Conservation (phyloP, 1,284 basidiomycete genomes). For the Ganoderma leucocontextum region DNA sequence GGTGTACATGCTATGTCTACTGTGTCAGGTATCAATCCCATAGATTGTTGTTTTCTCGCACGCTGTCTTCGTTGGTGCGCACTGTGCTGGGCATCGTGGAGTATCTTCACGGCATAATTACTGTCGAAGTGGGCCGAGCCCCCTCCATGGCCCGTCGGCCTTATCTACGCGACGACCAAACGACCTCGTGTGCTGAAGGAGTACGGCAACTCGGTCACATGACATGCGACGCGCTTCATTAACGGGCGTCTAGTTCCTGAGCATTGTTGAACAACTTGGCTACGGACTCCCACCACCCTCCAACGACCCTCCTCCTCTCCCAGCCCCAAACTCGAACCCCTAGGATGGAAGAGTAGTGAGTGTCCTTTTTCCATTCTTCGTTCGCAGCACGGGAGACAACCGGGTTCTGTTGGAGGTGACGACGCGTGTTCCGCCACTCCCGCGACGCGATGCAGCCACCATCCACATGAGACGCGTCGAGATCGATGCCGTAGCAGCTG, state of each 20-base stretch:
- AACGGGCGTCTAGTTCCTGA: constrained; percentile 22
- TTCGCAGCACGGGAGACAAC: neutral
- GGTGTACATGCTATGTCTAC: constrained; percentile 4
- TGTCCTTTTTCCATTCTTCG: neutral
- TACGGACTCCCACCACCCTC: constrained; percentile 19
- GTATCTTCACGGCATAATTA: neutral
- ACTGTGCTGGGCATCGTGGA: neutral
- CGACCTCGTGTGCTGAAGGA: neutral
- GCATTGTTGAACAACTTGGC: constrained; percentile 27
- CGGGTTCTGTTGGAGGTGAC: neutral
- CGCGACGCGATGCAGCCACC: neutral
- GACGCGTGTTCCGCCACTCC: neutral
- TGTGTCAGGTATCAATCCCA: neutral
- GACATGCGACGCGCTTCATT: constrained; percentile 24
- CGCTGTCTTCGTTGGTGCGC: neutral
- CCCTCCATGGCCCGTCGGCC: neutral
- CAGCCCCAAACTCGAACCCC: no score
- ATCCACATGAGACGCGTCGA: neutral
- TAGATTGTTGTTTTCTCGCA: neutral
- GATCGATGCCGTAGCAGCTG: no score
- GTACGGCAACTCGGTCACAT: constrained; percentile 25
- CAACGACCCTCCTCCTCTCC: neutral
- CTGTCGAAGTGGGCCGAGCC: neutral
- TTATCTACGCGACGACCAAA: neutral
- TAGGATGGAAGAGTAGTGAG: constrained; percentile 30